Percentiles rank a stretch among this genome's conserved stretches.
Evolutionary conservation across 495 filamentous ascomycete genomes (phyloP).

Genomic region (Hypoxylon trugodes): DNA sequence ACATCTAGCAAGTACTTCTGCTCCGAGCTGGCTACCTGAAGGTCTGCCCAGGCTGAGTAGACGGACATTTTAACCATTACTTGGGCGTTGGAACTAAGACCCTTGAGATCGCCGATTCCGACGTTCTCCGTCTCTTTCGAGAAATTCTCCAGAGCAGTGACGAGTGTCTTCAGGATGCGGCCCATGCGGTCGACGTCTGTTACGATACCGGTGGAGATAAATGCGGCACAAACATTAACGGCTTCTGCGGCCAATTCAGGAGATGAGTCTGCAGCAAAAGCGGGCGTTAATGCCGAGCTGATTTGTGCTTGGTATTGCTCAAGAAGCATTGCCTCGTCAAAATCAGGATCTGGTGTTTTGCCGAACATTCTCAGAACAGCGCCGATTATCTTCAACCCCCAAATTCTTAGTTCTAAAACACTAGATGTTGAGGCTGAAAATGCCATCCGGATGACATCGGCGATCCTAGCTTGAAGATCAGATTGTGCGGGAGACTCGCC

Average conservation of each 20-base stretch:
- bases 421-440: slow-evolving; percentile 96
- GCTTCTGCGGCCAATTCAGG: slow-evolving; percentile 94
- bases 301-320: slow-evolving; percentile 99
- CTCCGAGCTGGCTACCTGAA: slow-evolving; percentile 95
- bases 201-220: slow-evolving; percentile 96
- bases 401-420: slow-evolving; percentile 86
- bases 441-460: slow-evolving; percentile 94
- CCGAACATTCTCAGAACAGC: slow-evolving; percentile 96
- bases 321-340: slow-evolving; percentile 90
- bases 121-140: slow-evolving; percentile 83
- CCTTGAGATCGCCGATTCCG: slow-evolving; percentile 90
- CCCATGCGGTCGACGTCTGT: slow-evolving; percentile 98
- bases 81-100: slow-evolving; percentile 92
- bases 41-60: slow-evolving; percentile 97
- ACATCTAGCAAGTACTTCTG: slow-evolving; percentile 90
- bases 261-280: slow-evolving; percentile 94
- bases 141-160: slow-evolving; percentile 92
- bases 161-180: slow-evolving; percentile 89
- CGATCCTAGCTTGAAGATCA: slow-evolving; percentile 82
- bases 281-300: slow-evolving; percentile 93
- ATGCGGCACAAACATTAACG: slow-evolving; percentile 96
- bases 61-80: slow-evolving; percentile 99
- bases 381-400: slow-evolving; percentile 91
- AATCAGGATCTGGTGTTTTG: slow-evolving; percentile 93
- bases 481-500: slow-evolving; percentile 74